Percentiles rank a stretch among this genome's conserved stretches.
Evolutionary conservation across 139 green algal genomes (phyloP).

Genomic region (Chlorella sp.): DNA sequence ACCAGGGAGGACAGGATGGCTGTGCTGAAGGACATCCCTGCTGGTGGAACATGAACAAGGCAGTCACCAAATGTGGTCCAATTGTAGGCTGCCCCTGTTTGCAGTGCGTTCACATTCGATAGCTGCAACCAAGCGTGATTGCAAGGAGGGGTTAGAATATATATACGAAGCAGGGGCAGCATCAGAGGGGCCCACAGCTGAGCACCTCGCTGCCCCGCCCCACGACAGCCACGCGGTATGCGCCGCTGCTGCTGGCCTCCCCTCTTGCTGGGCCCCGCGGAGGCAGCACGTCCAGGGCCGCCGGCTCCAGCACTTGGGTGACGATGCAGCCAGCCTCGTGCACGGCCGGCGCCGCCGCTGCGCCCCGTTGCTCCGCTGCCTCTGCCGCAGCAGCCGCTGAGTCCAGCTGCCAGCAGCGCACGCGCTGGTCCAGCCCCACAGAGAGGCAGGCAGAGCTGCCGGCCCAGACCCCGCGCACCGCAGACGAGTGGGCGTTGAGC

Average conservation of each 20-base stretch:
- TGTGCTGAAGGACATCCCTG: no score
- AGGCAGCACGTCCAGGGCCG: slow-evolving; percentile 13
- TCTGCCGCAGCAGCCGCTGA: not conserved
- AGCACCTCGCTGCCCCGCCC: slow-evolving; percentile 24
- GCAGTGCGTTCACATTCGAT: no score
- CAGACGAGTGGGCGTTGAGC: slow-evolving; percentile 43
- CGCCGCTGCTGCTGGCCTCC: not conserved
- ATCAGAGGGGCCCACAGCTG: not conserved
- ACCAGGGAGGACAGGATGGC: no score
- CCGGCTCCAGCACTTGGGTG: slow-evolving; percentile 28
- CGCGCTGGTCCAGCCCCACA: slow-evolving; percentile 45
- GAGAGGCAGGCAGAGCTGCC: slow-evolving; percentile 10
- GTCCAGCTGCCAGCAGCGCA: slow-evolving; percentile 35
- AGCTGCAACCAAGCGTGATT: no score
- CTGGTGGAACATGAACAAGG: no score
- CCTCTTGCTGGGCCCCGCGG: not conserved
- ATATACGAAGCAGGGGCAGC: not conserved
- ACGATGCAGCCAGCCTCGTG: slow-evolving; percentile 13
- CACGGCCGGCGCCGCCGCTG: not conserved
- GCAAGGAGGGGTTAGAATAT: no score
- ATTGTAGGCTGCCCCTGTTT: no score
- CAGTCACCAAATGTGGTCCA: no score
- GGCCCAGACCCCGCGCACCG: slow-evolving; percentile 37
- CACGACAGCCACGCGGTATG: slow-evolving; percentile 5
- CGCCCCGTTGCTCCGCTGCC: not conserved